A percentile compares a stretch with the other conserved stretches of the same genome.
phyloP scores from a whole-genome alignment of 495 filamentous ascomycete genomes.

The Penicillium bialowiezense region DNA sequence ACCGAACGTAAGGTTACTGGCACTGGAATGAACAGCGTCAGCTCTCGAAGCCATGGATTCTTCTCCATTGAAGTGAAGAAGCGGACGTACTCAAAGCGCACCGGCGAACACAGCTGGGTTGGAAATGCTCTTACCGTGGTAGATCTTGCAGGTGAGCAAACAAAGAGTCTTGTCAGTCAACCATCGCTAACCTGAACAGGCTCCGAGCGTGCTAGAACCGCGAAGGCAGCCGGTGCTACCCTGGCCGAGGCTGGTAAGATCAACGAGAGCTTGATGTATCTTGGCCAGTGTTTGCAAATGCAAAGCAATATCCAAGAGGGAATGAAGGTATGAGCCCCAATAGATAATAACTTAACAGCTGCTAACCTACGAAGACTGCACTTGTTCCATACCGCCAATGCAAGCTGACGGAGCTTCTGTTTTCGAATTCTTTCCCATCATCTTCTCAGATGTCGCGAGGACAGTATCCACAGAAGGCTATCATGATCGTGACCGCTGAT shows the following conservation, averaged over 20 bases:
- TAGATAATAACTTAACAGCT: background rate
- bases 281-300: conserved; percentile 96
- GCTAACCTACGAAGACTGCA: conserved; percentile 52
- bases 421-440: conserved; percentile 90
- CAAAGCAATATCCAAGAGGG: conserved; percentile 75
- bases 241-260: conserved; percentile 96
- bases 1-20: conserved; percentile 84
- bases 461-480: conserved; percentile 74
- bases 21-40: conserved; percentile 84
- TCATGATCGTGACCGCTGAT: conserved; percentile 97
- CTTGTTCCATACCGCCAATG: conserved; percentile 92
- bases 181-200: conserved; percentile 36
- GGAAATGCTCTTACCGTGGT: conserved; percentile 83
- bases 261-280: conserved; percentile 96
- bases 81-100: conserved; percentile 50
- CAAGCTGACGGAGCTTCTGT: conserved; percentile 93
- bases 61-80: conserved; percentile 95
- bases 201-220: conserved; percentile 87
- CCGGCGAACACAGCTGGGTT: conserved; percentile 63
- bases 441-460: conserved; percentile 52
- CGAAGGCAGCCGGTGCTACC: conserved; percentile 89
- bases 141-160: conserved; percentile 73
- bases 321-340: conserved; percentile 62
- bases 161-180: background rate
- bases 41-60: conserved; percentile 91